Evolutionary conservation across 805 yeast genomes (phyloP), one percentile per base, ranked within the genome.

Genomic region (Metschnikowia matae): DNA sequence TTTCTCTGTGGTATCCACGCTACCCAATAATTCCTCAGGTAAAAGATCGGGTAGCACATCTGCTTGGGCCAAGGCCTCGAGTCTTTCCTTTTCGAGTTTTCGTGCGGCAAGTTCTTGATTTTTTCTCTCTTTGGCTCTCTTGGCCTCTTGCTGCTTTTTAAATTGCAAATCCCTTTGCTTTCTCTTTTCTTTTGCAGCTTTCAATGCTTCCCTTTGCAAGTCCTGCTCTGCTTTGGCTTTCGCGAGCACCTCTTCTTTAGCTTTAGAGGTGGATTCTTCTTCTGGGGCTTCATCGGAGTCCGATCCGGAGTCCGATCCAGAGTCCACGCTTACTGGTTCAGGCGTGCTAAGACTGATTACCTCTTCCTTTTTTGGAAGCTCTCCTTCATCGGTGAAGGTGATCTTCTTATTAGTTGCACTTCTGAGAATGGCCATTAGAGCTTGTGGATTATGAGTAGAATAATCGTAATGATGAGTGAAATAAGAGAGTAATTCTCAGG

Each of bases 221-320:
- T 55, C 52, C 37, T 55, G 48, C 29, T 55, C 56, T 38, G 65
- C 61, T 35, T 60, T 59, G 49, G 66, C 64, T 47, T 62, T 61
- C 36, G 64, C 62, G 40, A 69, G 50, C 41, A 63, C 51, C 2
- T 58, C 62, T 39, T 63, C 50, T 46, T 64, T 70, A 33, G 70
- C 56, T 36, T 56, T 54, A 6, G 61, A 49, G 5, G 68, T 67
- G 7, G 74, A 67, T 50, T 73, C 77, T 54, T 73, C 78, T 58
- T 73, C 78, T 14, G 78, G 78, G 1, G 77, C 78, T 7, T 69
- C 75, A 54, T 72, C 56, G 2, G 59, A 56, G 10, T 59, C 70
- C 8, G 58, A 52, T 18, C 54, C 69, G 17, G 52, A 51, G 11
- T 56, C 20, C 20, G 20, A 18, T 18, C 67, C 3, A 49, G 43